Evolutionary conservation across 148 eudicot genomes (phyloP).

Genomic region (Rhododendron henanense): DNA sequence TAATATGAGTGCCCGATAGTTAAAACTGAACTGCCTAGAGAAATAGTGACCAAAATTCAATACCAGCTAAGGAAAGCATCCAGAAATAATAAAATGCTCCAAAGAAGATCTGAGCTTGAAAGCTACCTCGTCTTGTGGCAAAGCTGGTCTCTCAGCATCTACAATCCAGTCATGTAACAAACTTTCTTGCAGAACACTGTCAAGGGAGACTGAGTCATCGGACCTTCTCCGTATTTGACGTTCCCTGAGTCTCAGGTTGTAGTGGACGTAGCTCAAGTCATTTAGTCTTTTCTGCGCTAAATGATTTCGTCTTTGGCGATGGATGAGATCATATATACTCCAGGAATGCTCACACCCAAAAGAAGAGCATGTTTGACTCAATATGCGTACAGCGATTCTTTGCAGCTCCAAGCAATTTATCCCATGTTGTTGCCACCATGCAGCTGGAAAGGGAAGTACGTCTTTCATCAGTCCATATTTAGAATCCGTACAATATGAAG

Average conservation of each 20-base stretch:
- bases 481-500: too few relatives aligned
- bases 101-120: constrained; percentile 7
- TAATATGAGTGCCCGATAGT: not conserved
- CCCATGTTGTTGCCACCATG: constrained; percentile 99
- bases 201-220: constrained; percentile 46
- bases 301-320: constrained; percentile 47
- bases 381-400: constrained; percentile 71
- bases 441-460: constrained; percentile 50
- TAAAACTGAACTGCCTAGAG: not conserved
- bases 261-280: constrained; percentile 68
- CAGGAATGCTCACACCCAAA: constrained; percentile 84
- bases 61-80: constrained; percentile 6
- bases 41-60: not conserved
- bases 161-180: constrained; percentile 73
- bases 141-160: constrained; percentile 53
- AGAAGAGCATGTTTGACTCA: constrained; percentile 89
- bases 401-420: constrained; percentile 88
- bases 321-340: constrained; percentile 74
- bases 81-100: not conserved
- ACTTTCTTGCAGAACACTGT: constrained; percentile 65
- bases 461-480: constrained; percentile 1
- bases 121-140: constrained; percentile 75
- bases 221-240: constrained; percentile 57
- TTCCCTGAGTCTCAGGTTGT: constrained; percentile 86
- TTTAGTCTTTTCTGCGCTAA: constrained; percentile 64